These are phyloP conservation scores for Straminergon stramineum DNA, from an alignment of 225 moss, liverwort and hornwort genomes.

Conservation along the genomic window DNA sequence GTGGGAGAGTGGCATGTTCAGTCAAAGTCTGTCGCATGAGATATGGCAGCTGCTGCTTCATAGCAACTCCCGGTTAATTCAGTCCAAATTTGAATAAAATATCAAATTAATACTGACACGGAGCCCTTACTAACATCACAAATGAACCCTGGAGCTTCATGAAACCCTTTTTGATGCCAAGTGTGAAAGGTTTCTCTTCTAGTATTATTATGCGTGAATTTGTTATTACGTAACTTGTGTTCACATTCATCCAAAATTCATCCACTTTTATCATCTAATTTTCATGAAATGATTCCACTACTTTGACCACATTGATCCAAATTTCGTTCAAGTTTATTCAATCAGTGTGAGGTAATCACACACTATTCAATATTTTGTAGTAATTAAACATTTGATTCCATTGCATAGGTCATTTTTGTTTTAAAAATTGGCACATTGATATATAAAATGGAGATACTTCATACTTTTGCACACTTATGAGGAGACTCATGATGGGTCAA, in stretches of 20 bases:
- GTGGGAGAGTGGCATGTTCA: neutral
- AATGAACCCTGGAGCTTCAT: neutral
- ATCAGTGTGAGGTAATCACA: too few relatives aligned
- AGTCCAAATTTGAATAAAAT: too few relatives aligned
- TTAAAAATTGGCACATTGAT: too few relatives aligned
- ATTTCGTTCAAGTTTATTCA: too few relatives aligned
- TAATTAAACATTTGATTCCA: neutral
- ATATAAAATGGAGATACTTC: neutral
- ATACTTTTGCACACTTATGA: neutral
- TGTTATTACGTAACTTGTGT: fast-evolving
- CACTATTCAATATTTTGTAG: neutral
- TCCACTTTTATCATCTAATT: too few relatives aligned
- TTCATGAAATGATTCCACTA: neutral
- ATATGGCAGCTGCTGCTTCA: neutral
- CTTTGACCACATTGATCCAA: neutral
- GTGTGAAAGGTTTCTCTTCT: neutral
- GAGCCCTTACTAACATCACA: neutral
- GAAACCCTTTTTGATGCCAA: neutral
- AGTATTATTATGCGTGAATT: neutral
- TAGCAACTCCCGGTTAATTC: too few relatives aligned
- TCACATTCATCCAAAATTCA: too few relatives aligned
- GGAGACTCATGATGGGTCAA: neutral
- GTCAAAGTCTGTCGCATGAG: neutral
- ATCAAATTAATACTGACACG: too few relatives aligned
- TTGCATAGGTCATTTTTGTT: neutral